Percentiles rank a stretch among this genome's conserved stretches.
These are phyloP conservation scores for Tilletia setariae DNA, from an alignment of 1,284 basidiomycete species.

Conservation along the genomic window DNA sequence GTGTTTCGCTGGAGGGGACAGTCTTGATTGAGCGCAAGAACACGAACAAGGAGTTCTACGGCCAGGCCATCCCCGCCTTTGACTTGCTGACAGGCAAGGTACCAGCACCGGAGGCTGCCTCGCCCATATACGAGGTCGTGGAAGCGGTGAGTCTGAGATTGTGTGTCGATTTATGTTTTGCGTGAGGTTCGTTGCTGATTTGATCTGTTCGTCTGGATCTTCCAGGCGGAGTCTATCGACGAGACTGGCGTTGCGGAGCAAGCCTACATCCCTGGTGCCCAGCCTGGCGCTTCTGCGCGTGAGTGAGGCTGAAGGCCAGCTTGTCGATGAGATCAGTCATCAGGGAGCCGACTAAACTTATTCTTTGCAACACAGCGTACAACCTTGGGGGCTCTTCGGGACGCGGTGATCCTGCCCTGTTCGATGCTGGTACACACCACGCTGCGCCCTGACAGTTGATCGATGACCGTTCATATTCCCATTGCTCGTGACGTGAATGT, in stretches of 20 bases:
- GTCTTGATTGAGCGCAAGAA: constrained; percentile 92
- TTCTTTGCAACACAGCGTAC: constrained; percentile 17
- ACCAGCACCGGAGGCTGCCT: constrained; percentile 92
- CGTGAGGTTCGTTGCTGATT: neutral
- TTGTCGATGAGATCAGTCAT: too few relatives aligned
- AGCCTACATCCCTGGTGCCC: constrained; percentile 72
- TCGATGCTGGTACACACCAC: constrained; percentile 2
- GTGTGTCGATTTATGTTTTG: neutral
- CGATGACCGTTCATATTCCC: too few relatives aligned
- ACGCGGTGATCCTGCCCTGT: neutral
- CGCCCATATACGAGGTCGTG: constrained; percentile 87
- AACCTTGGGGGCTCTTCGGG: constrained; percentile 15
- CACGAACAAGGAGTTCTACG: constrained; percentile 75
- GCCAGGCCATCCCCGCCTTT: constrained; percentile 78
- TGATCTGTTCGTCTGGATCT: constrained; percentile 27
- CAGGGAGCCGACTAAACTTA: neutral
- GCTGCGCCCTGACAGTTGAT: neutral
- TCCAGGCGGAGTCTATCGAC: constrained; percentile 58
- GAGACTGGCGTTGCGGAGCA: constrained; percentile 70
- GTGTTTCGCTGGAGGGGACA: constrained; percentile 90
- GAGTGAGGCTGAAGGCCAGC: neutral
- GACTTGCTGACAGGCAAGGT: constrained; percentile 89
- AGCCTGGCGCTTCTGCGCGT: constrained; percentile 21
- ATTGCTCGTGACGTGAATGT: too few relatives aligned
- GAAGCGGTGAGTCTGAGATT: constrained; percentile 3